Conservation (phyloP, 2,329 filamentous ascomycete genomes). For the Cladorrhinum sp. region DNA sequence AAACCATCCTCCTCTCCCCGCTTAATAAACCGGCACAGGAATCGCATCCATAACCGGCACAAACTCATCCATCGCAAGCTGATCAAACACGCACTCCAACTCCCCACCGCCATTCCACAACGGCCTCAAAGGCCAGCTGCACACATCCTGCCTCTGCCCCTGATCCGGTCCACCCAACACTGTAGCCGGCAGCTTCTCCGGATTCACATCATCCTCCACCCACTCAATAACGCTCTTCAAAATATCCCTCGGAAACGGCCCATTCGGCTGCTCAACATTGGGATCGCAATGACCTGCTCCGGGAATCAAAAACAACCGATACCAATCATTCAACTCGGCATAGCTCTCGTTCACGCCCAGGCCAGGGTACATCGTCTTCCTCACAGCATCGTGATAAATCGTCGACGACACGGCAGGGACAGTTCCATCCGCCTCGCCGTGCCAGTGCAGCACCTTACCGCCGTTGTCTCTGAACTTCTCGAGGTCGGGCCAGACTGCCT, state of each 20-base stretch:
- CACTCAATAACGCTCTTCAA: slow-evolving; percentile 37
- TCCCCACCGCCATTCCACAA: slow-evolving; percentile 31
- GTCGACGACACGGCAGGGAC: slow-evolving; percentile 49
- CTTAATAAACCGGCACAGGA: slow-evolving; percentile 12
- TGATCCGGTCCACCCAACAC: slow-evolving; percentile 26
- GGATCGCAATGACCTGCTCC: slow-evolving; percentile 49
- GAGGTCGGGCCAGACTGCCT: slow-evolving; percentile 45
- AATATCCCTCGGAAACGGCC: slow-evolving; percentile 38
- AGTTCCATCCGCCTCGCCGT: slow-evolving; percentile 48
- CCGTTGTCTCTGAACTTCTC: slow-evolving; percentile 42
- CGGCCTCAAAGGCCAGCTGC: slow-evolving; percentile 42
- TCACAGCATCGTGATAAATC: slow-evolving; percentile 42
- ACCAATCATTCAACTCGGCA: slow-evolving; percentile 47
- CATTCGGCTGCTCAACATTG: slow-evolving; percentile 39
- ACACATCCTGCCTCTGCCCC: slow-evolving; percentile 39
- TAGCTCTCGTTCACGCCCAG: slow-evolving; percentile 31
- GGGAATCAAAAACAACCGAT: slow-evolving; percentile 39
- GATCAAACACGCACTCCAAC: slow-evolving; percentile 11
- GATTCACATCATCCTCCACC: slow-evolving; percentile 48
- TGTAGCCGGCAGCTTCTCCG: slow-evolving; percentile 38
- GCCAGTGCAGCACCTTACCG: slow-evolving; percentile 51
- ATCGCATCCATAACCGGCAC: slow-evolving; percentile 7
- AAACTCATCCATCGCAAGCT: slow-evolving; percentile 13
- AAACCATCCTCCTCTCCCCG: neutral
- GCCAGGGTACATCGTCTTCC: slow-evolving; percentile 40